phyloP scores from a whole-genome alignment of 2,329 filamentous ascomycete species.

The Colletotrichum phormii region DNA sequence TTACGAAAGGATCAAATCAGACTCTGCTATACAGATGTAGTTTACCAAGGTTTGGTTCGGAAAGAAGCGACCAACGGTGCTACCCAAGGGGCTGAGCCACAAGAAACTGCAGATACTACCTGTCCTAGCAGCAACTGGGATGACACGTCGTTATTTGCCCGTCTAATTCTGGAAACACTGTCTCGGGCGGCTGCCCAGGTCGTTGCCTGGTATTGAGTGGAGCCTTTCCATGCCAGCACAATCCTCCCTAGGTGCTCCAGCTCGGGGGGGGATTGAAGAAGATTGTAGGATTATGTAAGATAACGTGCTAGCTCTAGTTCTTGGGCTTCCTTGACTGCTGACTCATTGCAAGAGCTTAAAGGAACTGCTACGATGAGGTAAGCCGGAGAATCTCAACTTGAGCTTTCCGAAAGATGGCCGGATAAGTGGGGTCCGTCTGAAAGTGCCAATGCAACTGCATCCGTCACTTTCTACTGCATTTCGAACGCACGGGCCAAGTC shows the following conservation, averaged over 20 bases:
- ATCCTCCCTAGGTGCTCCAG: not conserved
- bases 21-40: too few relatives aligned
- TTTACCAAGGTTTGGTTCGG: not conserved
- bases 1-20: not conserved
- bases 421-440: constrained; percentile 21
- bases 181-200: not conserved
- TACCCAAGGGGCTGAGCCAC: not conserved
- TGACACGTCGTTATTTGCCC: not conserved
- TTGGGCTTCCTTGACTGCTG: not conserved
- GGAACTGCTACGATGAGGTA: constrained; percentile 2
- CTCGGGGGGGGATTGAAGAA: not conserved
- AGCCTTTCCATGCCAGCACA: not conserved
- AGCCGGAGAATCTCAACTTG: constrained; percentile 15
- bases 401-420: constrained; percentile 21
- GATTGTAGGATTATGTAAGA: not conserved
- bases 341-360: constrained; percentile 9
- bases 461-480: constrained; percentile 21
- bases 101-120: not conserved
- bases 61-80: not conserved
- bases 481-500: constrained; percentile 37
- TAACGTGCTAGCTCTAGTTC: not conserved
- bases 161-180: not conserved
- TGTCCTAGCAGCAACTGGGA: not conserved
- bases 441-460: constrained; percentile 14
- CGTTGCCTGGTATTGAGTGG: not conserved